Percentiles rank a stretch among this genome's conserved stretches.
Evolutionary conservation across 768 basidiomycete genomes (phyloP).

Genomic region (Leucosporidium scottii): DNA sequence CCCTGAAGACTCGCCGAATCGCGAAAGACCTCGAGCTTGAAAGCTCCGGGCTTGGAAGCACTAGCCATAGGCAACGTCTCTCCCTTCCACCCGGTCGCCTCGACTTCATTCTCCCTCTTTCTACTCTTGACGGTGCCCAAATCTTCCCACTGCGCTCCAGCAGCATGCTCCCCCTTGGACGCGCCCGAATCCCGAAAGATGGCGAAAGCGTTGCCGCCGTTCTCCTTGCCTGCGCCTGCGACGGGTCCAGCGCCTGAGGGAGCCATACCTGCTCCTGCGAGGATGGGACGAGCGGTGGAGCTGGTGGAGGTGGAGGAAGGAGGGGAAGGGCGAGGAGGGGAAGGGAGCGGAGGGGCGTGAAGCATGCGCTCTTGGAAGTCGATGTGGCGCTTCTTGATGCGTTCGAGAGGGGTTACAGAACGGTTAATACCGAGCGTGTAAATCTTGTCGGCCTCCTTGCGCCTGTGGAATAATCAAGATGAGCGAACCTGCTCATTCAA

Average conservation of each 20-base stretch:
- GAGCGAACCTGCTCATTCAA: not conserved
- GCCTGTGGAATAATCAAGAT: constrained; percentile 48
- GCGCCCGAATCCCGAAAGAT: constrained; percentile 32
- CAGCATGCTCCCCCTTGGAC: constrained; percentile 3
- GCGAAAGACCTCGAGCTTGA: constrained; percentile 47
- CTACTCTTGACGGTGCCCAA: constrained; percentile 46
- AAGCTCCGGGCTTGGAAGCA: constrained; percentile 40
- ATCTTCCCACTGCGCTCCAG: constrained; percentile 44
- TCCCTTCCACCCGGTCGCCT: constrained; percentile 45
- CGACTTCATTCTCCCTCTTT: constrained; percentile 46
- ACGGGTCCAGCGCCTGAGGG: constrained; percentile 40
- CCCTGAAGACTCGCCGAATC: constrained; percentile 44
- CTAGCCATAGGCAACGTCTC: constrained; percentile 44
- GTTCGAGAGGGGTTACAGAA: constrained; percentile 70
- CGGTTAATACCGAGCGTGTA: constrained; percentile 76
- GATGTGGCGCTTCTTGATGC: constrained; percentile 70
- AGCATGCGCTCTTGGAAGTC: constrained; percentile 66
- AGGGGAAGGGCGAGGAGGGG: constrained; percentile 6
- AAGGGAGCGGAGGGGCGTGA: constrained; percentile 38
- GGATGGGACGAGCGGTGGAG: constrained; percentile 11
- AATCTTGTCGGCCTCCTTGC: constrained; percentile 67
- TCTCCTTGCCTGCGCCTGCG: constrained; percentile 16
- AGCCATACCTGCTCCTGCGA: constrained; percentile 40
- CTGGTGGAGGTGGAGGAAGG: not conserved
- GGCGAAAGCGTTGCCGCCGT: constrained; percentile 32